These are phyloP conservation scores for Jatropha curcas DNA, from an alignment of 345 rosid genomes.

Conservation along the genomic window DNA sequence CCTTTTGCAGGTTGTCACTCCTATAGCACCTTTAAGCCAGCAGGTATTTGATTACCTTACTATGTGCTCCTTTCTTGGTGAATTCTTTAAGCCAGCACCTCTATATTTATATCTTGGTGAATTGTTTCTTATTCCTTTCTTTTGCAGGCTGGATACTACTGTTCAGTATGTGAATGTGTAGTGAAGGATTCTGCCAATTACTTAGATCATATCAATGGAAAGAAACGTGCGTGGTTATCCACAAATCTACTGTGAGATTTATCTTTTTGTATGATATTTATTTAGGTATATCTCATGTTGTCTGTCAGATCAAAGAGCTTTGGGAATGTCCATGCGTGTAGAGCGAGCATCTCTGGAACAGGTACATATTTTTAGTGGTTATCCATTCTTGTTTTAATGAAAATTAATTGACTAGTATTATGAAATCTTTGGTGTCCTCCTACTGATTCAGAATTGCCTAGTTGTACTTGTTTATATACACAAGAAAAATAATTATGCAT, in stretches of 20 bases:
- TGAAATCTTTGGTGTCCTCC: neutral
- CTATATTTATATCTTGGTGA: neutral
- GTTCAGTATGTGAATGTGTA: slow-evolving; percentile 93
- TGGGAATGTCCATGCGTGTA: slow-evolving; percentile 98
- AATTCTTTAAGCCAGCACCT: slow-evolving; percentile 84
- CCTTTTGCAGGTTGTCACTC: slow-evolving; percentile 82
- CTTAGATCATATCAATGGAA: slow-evolving; percentile 98
- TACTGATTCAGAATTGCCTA: neutral
- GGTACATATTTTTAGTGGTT: slow-evolving; percentile 37
- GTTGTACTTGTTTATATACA: neutral
- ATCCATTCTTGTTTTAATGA: neutral
- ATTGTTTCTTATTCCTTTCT: slow-evolving; percentile 5
- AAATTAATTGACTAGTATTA: neutral
- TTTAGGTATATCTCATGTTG: slow-evolving; percentile 17
- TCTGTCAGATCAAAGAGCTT: slow-evolving; percentile 86
- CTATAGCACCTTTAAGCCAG: slow-evolving; percentile 95
- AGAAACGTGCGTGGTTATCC: slow-evolving; percentile 65
- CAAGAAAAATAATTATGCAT: neutral
- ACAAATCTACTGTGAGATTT: neutral
- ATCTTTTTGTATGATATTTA: neutral
- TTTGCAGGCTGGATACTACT: slow-evolving; percentile 90
- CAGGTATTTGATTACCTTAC: slow-evolving; percentile 54
- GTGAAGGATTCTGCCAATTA: slow-evolving; percentile 99
- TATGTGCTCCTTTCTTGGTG: neutral
- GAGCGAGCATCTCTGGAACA: slow-evolving; percentile 90